Evolutionary conservation across 176 grass and related monocot species (phyloP).

Genomic region (Stipa capillata): DNA sequence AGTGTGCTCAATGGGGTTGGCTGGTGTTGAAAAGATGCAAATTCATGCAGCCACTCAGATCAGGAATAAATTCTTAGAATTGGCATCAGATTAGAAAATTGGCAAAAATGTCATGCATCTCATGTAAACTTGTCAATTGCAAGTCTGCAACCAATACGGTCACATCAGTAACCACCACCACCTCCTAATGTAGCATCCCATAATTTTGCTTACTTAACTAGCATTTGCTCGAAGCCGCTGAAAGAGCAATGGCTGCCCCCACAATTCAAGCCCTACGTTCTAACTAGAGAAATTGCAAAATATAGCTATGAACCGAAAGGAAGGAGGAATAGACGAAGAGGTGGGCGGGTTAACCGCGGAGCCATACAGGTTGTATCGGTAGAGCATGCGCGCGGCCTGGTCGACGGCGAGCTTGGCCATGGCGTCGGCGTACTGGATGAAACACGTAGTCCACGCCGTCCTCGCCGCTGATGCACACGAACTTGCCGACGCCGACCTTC

Average conservation of each 20-base stretch:
- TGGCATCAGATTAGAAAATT: not conserved
- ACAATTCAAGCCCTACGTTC: not conserved
- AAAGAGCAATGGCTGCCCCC: not conserved
- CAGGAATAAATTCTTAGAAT: not conserved
- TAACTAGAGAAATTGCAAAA: not conserved
- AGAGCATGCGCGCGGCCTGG: slow-evolving; percentile 74
- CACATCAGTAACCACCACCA: not conserved
- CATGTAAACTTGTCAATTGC: not conserved
- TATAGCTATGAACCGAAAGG: not conserved
- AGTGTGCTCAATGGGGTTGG: not conserved
- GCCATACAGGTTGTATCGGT: slow-evolving; percentile 88
- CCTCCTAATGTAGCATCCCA: not conserved
- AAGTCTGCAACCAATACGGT: not conserved
- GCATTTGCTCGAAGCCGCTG: not conserved
- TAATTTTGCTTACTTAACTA: not conserved
- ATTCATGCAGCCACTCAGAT: not conserved
- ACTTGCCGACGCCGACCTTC: slow-evolving; percentile 92
- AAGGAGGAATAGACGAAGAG: not conserved
- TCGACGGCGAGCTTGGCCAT: slow-evolving; percentile 93
- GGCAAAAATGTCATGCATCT: not conserved
- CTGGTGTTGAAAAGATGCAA: not conserved
- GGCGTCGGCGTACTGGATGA: slow-evolving; percentile 79
- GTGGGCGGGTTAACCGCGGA: not conserved
- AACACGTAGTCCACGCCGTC: slow-evolving; percentile 68
- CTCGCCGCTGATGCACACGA: slow-evolving; percentile 69